A percentile compares a stretch with the other conserved stretches of the same genome.
These are phyloP conservation scores for Fusarium redolens DNA, from an alignment of 2,329 filamentous ascomycete genomes.

Conservation along the genomic window DNA sequence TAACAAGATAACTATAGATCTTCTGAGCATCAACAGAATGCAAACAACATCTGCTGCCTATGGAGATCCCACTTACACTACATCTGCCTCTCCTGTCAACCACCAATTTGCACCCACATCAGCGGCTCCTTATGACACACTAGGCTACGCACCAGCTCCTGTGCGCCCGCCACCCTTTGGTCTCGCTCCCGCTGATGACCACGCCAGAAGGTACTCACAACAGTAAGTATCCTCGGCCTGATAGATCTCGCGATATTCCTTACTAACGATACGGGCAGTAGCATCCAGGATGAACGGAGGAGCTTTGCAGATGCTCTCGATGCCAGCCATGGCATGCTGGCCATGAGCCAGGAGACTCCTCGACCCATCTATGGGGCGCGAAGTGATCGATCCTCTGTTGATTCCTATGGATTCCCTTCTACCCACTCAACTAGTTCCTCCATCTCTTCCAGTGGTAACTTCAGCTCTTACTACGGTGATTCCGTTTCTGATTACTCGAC, in stretches of 20 bases:
- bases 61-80: constrained; percentile 75
- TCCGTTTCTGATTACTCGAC: constrained; percentile 96
- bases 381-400: constrained; percentile 76
- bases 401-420: constrained; percentile 92
- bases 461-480: constrained; percentile 85
- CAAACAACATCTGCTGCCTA: constrained; percentile 73
- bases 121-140: constrained; percentile 77
- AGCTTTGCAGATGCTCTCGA: constrained; percentile 91
- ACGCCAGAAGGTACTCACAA: constrained; percentile 79
- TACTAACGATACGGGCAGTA: constrained; percentile 37
- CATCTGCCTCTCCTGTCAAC: constrained; percentile 74
- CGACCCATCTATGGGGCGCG: constrained; percentile 85
- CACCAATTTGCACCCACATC: constrained; percentile 72
- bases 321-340: constrained; percentile 92
- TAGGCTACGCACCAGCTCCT: constrained; percentile 78
- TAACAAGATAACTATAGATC: constrained; percentile 79
- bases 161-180: constrained; percentile 67
- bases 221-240: constrained; percentile 71
- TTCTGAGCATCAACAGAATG: constrained; percentile 75
- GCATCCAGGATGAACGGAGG: constrained; percentile 63
- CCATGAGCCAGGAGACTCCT: constrained; percentile 94
- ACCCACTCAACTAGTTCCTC: constrained; percentile 88
- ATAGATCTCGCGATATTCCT: background rate
- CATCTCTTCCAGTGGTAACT: constrained; percentile 85
- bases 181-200: constrained; percentile 67